These are phyloP conservation scores for Falciphora oryzae DNA, from an alignment of 2,329 filamentous ascomycete species.

Conservation along the genomic window DNA sequence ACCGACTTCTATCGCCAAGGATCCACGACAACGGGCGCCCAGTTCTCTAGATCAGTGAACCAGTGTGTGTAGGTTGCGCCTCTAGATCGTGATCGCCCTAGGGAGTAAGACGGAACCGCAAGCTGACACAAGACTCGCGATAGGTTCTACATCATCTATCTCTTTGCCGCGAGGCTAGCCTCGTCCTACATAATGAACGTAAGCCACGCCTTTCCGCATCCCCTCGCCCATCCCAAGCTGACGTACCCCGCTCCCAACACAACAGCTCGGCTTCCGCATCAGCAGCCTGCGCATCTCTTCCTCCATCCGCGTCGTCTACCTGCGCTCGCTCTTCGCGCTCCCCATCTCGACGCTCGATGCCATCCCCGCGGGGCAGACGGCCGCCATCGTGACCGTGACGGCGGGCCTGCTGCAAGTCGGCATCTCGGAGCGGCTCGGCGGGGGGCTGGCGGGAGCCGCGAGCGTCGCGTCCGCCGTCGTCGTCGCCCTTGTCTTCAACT, in stretches of 20 bases:
- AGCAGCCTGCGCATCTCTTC: constrained; percentile 55
- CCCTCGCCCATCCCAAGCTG: background rate
- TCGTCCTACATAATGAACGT: constrained; percentile 46
- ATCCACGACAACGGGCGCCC: constrained; percentile 19
- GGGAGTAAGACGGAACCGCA: too few relatives aligned
- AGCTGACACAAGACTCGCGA: background rate
- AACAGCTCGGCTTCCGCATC: constrained; percentile 49
- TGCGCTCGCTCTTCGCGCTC: constrained; percentile 57
- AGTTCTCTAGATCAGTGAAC: constrained; percentile 22
- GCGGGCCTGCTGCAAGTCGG: constrained; percentile 57
- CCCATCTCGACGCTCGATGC: constrained; percentile 62
- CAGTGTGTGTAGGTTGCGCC: constrained; percentile 22
- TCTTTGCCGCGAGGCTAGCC: constrained; percentile 61
- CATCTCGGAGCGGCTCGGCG: constrained; percentile 49
- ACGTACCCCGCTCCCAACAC: background rate
- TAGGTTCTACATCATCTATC: constrained; percentile 60
- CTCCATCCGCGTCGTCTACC: constrained; percentile 55
- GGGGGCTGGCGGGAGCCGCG: constrained; percentile 34
- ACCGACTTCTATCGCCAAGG: constrained; percentile 23
- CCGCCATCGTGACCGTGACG: constrained; percentile 57
- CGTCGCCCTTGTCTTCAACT: constrained; percentile 46
- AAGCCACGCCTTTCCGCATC: background rate
- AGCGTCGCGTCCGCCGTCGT: constrained; percentile 38
- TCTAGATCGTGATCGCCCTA: background rate
- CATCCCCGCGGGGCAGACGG: constrained; percentile 53